phyloP scores from a whole-genome alignment of 352 stramenopile species.

The Pythium vanterpoolii region DNA sequence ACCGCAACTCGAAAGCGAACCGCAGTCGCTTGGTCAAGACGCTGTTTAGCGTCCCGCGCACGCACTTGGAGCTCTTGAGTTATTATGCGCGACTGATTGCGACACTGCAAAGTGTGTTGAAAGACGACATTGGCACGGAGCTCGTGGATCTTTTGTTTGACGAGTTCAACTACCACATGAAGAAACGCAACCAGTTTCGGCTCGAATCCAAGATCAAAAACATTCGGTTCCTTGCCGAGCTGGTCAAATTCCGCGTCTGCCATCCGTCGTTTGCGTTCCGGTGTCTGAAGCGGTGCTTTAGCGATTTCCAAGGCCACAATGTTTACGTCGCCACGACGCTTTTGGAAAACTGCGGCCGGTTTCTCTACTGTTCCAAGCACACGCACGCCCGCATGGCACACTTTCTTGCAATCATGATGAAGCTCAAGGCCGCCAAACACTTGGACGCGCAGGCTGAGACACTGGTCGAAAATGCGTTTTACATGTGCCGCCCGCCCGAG shows the following conservation, averaged over 20 bases:
- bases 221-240: slow-evolving; percentile 93
- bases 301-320: slow-evolving; percentile 95
- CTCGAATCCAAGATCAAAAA: slow-evolving; percentile 95
- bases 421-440: slow-evolving; percentile 93
- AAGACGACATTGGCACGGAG: slow-evolving; percentile 88
- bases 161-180: slow-evolving; percentile 93
- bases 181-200: slow-evolving; percentile 93
- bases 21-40: slow-evolving; percentile 89
- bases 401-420: slow-evolving; percentile 95
- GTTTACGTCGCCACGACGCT: slow-evolving; percentile 95
- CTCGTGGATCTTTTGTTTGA: slow-evolving; percentile 91
- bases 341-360: slow-evolving; percentile 95
- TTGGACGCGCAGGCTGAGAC: slow-evolving; percentile 85
- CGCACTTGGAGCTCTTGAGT: slow-evolving; percentile 92
- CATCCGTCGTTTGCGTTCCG: slow-evolving; percentile 93
- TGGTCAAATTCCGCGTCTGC: slow-evolving; percentile 96
- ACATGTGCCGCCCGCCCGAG: slow-evolving; percentile 90
- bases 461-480: slow-evolving; percentile 91
- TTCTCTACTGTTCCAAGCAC: slow-evolving; percentile 94
- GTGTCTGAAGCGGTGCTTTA: slow-evolving; percentile 92
- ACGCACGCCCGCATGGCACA: slow-evolving; percentile 87
- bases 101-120: slow-evolving; percentile 91
- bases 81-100: slow-evolving; percentile 95
- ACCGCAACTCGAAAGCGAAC: slow-evolving; percentile 93
- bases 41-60: slow-evolving; percentile 92